Evolutionary conservation across 1,284 basidiomycete genomes (phyloP), one percentile per base, ranked within the genome.

Genomic region (Coriolopsis trogii): DNA sequence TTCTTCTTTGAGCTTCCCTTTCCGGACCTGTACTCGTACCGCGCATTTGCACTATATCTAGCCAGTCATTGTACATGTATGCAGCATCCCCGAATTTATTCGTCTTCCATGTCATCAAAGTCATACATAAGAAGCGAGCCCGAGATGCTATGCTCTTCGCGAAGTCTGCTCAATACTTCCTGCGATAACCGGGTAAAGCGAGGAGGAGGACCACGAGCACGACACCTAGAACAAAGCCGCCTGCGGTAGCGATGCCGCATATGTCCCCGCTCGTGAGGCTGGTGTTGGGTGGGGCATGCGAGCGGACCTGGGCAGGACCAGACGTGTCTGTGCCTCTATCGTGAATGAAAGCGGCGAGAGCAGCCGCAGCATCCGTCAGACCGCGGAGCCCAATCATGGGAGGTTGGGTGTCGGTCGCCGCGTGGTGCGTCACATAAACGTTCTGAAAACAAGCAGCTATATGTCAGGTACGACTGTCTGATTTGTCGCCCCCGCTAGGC

Each of bases 351-450:
- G 73, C 67, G 10, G 46, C 51, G 29, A 77, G 58, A 8, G 80
- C 69, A 3, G 63, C 30, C 1, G 59, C 50, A 3, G 73, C 60
- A 52, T 83, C 71, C 2, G 79, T 84, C 33, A 76, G 66, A 45
- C 70, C 72, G 53, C 77, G 60, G 10, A 85, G 69, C 24, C 81
- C 81, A 33, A 85, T 71, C 30, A 63, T 56, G 1, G 81, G 80
- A 18, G 75, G 70, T 33, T 70, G 64, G 4, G 64, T 67, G n/a
- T 70, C 60, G 18, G 73, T 78, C 37, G 69, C 69, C 24, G 68
- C 71, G 45, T 77, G 74, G 55, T 83, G 79, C 28, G 74, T 72
- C 37, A 73, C 75, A 50, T 83, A 83, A 33, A 79, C 76, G 63
- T 82, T 84, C 82, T 81, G 51, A 10, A 25, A 34, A 49, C 20